Evolutionary conservation across 345 rosid species (phyloP), one percentile per base, ranked within the genome.

Genomic region (Sapria himalayana): DNA sequence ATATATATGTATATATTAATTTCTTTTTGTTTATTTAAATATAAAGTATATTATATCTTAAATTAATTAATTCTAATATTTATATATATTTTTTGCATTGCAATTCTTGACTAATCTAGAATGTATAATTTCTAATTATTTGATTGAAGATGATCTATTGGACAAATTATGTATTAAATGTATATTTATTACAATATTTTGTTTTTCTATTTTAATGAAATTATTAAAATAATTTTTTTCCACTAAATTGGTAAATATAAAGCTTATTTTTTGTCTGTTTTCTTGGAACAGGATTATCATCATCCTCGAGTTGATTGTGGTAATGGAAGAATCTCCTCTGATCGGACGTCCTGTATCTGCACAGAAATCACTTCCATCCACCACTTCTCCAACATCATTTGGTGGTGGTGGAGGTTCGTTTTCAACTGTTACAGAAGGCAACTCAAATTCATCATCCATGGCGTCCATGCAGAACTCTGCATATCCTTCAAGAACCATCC

Each of bases 241-340:
- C n/a, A n/a, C n/a, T n/a, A n/a, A n/a, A n/a, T n/a, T n/a, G n/a
- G n/a, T n/a, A n/a, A n/a, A n/a, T n/a, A n/a, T n/a, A n/a, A n/a
- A n/a, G n/a, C 38, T 31, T 33, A 31, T 9, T 4, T 9, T 12
- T 37, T 29, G 4, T 48, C 2, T 44, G 31, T 43, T 24, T 5
- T 8, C 13, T 32, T 37, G 19, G 36, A 16, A 33, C 74, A 85
- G 96, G 81, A 64, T 85, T 61, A 69, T 85, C 42, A 55, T 81
- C 20, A 56, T 81, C 40, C 43, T 70, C 41, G 65, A 73, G 21
- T 19, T 85, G 76, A 81, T 64, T 5, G 66, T 85, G 22, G 15
- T 74, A 18, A 23, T 27, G 22, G 66, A 56, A 55, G 66, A 55
- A 36, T 64, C 47, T 35, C 57, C 60, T 46, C 42, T 60, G 3